These are phyloP conservation scores for Lagerstroemia speciosa DNA, from an alignment of 345 rosid species.

Conservation along the genomic window DNA sequence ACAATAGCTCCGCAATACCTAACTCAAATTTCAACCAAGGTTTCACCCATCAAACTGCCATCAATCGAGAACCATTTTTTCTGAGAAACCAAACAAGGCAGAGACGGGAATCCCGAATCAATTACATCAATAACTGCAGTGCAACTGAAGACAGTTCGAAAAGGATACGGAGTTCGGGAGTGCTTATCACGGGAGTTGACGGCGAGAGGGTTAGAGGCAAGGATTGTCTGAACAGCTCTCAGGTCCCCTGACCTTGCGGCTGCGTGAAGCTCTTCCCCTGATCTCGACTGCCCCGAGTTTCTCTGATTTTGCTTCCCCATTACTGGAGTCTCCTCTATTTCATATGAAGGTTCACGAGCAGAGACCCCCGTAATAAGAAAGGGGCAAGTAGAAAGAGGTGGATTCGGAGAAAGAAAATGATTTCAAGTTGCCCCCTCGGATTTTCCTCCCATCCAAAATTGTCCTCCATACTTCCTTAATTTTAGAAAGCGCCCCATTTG, in stretches of 20 bases:
- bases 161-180: slow-evolving; percentile 94
- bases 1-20: background rate
- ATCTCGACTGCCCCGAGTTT: slow-evolving; percentile 10
- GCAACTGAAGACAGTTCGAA: background rate
- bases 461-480: background rate
- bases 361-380: background rate
- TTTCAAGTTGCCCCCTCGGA: background rate
- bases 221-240: slow-evolving; percentile 40
- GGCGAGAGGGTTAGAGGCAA: slow-evolving; percentile 55
- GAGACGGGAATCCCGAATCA: background rate
- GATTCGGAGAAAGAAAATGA: background rate
- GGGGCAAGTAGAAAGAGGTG: background rate
- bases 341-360: background rate
- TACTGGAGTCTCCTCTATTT: background rate
- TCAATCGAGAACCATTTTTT: background rate
- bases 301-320: background rate
- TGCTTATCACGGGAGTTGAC: slow-evolving; percentile 90
- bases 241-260: slow-evolving; percentile 95
- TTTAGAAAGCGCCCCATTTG: background rate
- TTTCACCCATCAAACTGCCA: background rate
- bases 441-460: background rate
- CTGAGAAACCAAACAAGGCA: background rate
- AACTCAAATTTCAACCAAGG: background rate
- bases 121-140: background rate
- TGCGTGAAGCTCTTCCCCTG: slow-evolving; percentile 43